A percentile compares a stretch with the other conserved stretches of the same genome.
These are phyloP conservation scores for Pythium dissimile DNA, from an alignment of 352 stramenopile species.

Conservation along the genomic window DNA sequence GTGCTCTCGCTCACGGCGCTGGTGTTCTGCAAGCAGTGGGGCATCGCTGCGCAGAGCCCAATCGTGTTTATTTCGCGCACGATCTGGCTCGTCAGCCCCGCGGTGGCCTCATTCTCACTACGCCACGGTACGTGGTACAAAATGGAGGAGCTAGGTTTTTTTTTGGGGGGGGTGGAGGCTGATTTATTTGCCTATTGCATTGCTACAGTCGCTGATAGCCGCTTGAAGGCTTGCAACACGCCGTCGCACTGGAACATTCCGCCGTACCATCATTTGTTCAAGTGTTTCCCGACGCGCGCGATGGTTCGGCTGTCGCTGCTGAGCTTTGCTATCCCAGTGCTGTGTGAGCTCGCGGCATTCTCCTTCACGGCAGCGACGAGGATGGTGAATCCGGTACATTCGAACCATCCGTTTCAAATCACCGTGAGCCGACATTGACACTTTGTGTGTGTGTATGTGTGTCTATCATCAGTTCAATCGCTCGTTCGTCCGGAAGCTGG, in stretches of 20 bases:
- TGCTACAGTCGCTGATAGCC: conserved; percentile 59
- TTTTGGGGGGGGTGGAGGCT: not conserved
- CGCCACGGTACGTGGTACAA: conserved; percentile 49
- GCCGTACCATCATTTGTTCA: conserved; percentile 77
- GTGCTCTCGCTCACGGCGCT: conserved; percentile 77
- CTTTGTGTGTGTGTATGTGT: too few species aligned
- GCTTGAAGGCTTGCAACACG: conserved; percentile 74
- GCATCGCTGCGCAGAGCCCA: conserved; percentile 41
- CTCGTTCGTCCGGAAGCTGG: conserved; percentile 75
- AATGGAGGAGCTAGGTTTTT: conserved; percentile 6
- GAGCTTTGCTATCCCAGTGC: conserved; percentile 78
- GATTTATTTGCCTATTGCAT: not conserved
- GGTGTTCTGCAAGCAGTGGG: conserved; percentile 84
- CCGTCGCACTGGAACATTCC: conserved; percentile 83
- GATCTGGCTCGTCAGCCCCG: conserved; percentile 76
- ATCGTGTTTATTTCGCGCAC: conserved; percentile 51
- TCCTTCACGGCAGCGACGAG: conserved; percentile 83
- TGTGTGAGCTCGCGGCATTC: conserved; percentile 82
- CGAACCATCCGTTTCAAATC: too few species aligned
- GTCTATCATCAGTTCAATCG: conserved; percentile 77
- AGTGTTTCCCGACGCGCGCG: conserved; percentile 72
- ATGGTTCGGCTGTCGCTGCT: conserved; percentile 73
- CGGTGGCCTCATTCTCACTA: conserved; percentile 64
- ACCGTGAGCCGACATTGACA: too few species aligned
- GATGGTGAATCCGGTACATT: conserved; percentile 82